Conservation (phyloP, 257 asterid genomes). For the Penstemon davidsonii region DNA sequence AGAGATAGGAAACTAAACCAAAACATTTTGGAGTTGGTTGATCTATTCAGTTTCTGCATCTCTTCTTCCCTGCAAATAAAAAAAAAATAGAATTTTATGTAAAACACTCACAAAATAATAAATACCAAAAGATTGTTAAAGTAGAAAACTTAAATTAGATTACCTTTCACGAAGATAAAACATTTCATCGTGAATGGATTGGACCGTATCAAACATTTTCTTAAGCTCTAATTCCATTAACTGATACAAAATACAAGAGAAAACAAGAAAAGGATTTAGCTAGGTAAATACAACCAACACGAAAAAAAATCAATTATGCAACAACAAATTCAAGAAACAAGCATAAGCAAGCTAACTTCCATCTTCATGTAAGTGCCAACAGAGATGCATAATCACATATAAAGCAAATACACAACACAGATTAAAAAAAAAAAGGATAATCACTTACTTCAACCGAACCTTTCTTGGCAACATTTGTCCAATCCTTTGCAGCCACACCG, state of each 20-base stretch:
- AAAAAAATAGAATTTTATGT: too few relatives aligned
- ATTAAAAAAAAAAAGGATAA: background rate
- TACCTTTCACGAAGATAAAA: too few relatives aligned
- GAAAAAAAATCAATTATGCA: too few relatives aligned
- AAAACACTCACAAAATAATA: background rate
- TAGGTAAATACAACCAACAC: too few relatives aligned
- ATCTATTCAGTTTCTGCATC: too few relatives aligned
- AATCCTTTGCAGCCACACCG: constrained; percentile 86
- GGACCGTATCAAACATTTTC: too few relatives aligned
- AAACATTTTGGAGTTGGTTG: too few relatives aligned
- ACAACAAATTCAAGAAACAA: background rate
- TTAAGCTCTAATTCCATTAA: constrained; percentile 76
- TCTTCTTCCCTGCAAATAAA: too few relatives aligned
- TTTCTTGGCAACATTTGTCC: constrained; percentile 80
- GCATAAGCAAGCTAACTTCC: background rate
- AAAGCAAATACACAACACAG: background rate
- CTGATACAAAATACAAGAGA: constrained; percentile 37
- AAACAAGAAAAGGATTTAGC: background rate
- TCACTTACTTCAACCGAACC: constrained; percentile 70
- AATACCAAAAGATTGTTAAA: too few relatives aligned
- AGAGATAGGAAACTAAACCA: too few relatives aligned
- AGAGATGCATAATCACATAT: background rate
- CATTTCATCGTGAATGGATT: too few relatives aligned
- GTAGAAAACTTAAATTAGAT: too few relatives aligned
- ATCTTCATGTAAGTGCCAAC: background rate